A percentile compares a stretch with the other conserved stretches of the same genome.
Conservation (phyloP, 805 yeast species). For the Cyberlindnera mycetangii region DNA sequence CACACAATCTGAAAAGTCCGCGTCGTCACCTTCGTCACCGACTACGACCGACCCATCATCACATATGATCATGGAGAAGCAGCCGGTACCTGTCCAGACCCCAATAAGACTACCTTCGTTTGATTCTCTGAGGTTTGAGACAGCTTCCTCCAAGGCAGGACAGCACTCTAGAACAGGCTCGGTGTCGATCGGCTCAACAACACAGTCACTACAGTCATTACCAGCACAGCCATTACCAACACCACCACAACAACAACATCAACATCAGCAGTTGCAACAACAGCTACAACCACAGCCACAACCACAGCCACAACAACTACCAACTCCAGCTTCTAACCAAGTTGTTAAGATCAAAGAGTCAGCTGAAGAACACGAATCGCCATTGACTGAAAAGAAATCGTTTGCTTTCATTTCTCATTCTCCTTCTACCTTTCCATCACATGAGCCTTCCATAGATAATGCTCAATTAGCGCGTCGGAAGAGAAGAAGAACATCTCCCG, state of each 20-base stretch:
- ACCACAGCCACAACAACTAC: slow-evolving; percentile 11
- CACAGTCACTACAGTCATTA: no score
- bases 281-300: slow-evolving; percentile 3
- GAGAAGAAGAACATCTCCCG: slow-evolving; percentile 91
- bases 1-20: slow-evolving; percentile 5
- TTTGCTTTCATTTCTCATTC: slow-evolving; percentile 94
- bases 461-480: slow-evolving; percentile 92
- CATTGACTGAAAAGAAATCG: slow-evolving; percentile 33
- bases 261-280: no score
- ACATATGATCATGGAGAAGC: slow-evolving; percentile 1
- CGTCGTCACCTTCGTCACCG: no score
- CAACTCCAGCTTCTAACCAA: slow-evolving; percentile 13
- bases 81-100: slow-evolving; percentile 14
- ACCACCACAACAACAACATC: slow-evolving; percentile 8
- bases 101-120: slow-evolving; percentile 29
- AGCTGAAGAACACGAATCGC: slow-evolving; percentile 16
- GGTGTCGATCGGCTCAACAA: no score
- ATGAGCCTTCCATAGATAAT: slow-evolving; percentile 83
- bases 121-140: slow-evolving; percentile 23
- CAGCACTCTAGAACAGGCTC: no score
- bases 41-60: slow-evolving; percentile 10
- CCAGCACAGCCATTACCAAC: slow-evolving; percentile 6
- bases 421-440: slow-evolving; percentile 79
- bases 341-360: background rate
- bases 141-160: no score